phyloP scores from a whole-genome alignment of 176 grass and related monocot genomes.

The Musa schizocarpa region DNA sequence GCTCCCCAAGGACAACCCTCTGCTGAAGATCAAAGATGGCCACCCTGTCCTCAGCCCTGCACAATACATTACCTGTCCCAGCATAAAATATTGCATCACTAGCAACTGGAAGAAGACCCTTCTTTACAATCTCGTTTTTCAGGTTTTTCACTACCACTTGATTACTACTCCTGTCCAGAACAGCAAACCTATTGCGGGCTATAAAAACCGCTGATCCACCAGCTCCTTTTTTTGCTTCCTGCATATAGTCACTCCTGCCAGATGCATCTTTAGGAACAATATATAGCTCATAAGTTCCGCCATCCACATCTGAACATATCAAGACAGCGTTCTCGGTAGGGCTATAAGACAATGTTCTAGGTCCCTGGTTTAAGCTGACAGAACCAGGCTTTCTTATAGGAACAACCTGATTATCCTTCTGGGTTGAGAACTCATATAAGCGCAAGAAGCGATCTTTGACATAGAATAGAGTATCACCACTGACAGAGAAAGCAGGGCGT shows the following conservation, averaged over 20 bases:
- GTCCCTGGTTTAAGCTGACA: slow-evolving; percentile 70
- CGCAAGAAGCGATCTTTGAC: slow-evolving; percentile 84
- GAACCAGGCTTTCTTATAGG: slow-evolving; percentile 62
- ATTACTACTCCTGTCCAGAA: slow-evolving; percentile 85
- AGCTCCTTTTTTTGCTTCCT: slow-evolving; percentile 69
- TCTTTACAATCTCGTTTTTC: slow-evolving; percentile 89
- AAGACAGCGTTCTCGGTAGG: slow-evolving; percentile 88
- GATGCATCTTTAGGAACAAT: slow-evolving; percentile 62
- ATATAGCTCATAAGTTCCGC: slow-evolving; percentile 79
- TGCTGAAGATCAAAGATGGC: slow-evolving; percentile 90
- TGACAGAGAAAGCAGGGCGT: slow-evolving; percentile 64
- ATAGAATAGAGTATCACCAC: slow-evolving; percentile 64
- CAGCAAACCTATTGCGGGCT: slow-evolving; percentile 76
- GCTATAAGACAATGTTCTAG: slow-evolving; percentile 66
- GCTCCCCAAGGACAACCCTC: slow-evolving; percentile 68
- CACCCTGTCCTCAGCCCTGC: slow-evolving; percentile 74
- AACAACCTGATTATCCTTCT: slow-evolving; percentile 73
- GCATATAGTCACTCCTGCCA: slow-evolving; percentile 70
- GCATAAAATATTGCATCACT: slow-evolving; percentile 83
- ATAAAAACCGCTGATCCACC: slow-evolving; percentile 80
- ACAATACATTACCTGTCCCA: slow-evolving; percentile 78
- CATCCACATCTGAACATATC: slow-evolving; percentile 76
- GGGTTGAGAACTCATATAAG: slow-evolving; percentile 56
- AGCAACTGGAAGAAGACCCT: slow-evolving; percentile 62
- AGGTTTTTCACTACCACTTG: slow-evolving; percentile 76